Percentiles rank a stretch among this genome's conserved stretches.
phyloP scores from a whole-genome alignment of 2,329 filamentous ascomycete species.

The Botrytis squamosa region DNA sequence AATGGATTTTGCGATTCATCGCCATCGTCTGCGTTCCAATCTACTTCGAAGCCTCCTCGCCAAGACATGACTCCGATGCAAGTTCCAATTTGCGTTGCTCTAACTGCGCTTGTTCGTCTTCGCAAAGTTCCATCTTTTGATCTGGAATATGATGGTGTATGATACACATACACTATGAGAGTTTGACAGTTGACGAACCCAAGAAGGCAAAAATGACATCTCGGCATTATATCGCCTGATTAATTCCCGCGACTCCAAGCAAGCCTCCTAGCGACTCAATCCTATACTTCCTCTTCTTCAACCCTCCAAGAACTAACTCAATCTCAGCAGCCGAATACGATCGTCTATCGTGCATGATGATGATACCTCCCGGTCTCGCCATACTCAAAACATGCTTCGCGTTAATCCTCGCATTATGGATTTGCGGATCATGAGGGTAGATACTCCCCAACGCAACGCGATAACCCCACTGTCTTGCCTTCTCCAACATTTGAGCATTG shows the following conservation, averaged over 20 bases:
- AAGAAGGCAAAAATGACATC: not conserved
- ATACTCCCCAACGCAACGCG: conserved; percentile 76
- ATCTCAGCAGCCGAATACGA: conserved; percentile 84
- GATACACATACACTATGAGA: not conserved
- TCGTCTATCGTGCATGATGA: conserved; percentile 83
- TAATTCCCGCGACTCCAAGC: conserved; percentile 42
- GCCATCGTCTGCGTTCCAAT: not conserved
- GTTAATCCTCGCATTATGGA: conserved; percentile 67
- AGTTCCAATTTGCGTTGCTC: not conserved
- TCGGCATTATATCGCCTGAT: not conserved
- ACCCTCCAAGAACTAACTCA: conserved; percentile 66
- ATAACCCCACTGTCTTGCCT: conserved; percentile 63
- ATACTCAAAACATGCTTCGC: conserved; percentile 78
- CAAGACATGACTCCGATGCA: not conserved
- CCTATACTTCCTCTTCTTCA: conserved; percentile 66
- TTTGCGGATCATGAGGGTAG: conserved; percentile 90
- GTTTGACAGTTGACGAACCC: not conserved
- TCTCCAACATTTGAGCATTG: conserved; percentile 63
- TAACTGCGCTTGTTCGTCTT: not conserved
- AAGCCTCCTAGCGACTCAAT: conserved; percentile 71
- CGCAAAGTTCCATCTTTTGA: not conserved
- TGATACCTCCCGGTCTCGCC: conserved; percentile 71
- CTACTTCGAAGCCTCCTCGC: not conserved
- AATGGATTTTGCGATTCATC: not conserved
- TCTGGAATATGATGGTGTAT: not conserved